Evolutionary conservation across 1,139 yeast genomes (phyloP).

Genomic region (Scheffersomyces stambukii): DNA sequence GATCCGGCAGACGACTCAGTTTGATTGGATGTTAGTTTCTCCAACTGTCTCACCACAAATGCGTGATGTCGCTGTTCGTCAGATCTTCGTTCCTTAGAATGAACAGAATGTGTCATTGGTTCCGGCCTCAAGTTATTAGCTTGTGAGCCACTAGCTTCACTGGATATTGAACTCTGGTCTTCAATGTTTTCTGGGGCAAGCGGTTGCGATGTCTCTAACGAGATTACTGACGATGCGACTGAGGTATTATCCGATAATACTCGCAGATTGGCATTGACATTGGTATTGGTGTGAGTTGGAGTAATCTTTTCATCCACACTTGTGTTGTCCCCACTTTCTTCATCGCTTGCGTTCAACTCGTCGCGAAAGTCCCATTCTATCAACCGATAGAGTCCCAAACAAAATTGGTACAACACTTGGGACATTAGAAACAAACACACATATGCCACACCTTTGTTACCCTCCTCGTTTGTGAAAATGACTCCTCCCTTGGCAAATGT

Average conservation of each 20-base stretch:
- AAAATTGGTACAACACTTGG: slow-evolving; percentile 68
- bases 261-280: not conserved
- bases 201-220: no score
- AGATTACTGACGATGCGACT: no score
- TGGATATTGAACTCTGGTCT: slow-evolving; percentile 1
- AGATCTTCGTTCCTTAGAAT: no score
- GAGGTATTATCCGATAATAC: not conserved
- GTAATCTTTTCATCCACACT: slow-evolving; percentile 3
- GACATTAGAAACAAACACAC: slow-evolving; percentile 75
- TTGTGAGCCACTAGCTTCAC: slow-evolving; percentile 2
- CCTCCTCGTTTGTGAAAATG: slow-evolving; percentile 52
- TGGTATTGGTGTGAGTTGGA: not conserved
- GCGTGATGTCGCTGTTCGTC: slow-evolving; percentile 16
- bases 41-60: slow-evolving; percentile 12
- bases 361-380: slow-evolving; percentile 67
- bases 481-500: slow-evolving; percentile 66
- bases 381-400: slow-evolving; percentile 67
- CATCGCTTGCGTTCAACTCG: slow-evolving; percentile 10
- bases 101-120: no score
- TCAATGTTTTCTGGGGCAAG: not conserved
- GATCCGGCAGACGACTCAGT: slow-evolving; percentile 1
- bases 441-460: slow-evolving; percentile 80
- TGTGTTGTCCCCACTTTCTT: slow-evolving; percentile 3
- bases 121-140: no score
- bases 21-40: slow-evolving; percentile 3